Evolutionary conservation across 495 filamentous ascomycete genomes (phyloP).

Genomic region (Delitschia confertaspora): DNA sequence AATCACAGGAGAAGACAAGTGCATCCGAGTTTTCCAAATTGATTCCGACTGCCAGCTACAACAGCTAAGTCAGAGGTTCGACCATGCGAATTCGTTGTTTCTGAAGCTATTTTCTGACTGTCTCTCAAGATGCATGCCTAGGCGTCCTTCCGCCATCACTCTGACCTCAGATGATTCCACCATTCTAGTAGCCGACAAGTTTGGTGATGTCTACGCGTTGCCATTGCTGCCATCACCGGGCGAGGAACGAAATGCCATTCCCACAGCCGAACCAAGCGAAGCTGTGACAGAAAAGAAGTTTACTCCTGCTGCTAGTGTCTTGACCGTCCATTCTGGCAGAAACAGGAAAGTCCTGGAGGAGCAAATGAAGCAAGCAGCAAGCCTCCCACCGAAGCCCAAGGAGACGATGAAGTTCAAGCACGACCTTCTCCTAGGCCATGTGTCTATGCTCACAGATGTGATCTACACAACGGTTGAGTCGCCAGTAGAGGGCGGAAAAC

Average conservation of each 20-base stretch:
- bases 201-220: constrained; percentile 89
- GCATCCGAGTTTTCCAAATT: constrained; percentile 69
- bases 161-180: constrained; percentile 57
- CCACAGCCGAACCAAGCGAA: constrained; percentile 12
- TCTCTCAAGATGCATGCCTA: constrained; percentile 67
- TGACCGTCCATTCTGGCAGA: constrained; percentile 75
- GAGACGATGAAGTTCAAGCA: constrained; percentile 53
- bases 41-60: constrained; percentile 50
- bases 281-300: constrained; percentile 33
- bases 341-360: constrained; percentile 68
- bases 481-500: constrained; percentile 12
- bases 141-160: constrained; percentile 67
- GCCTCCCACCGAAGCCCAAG: constrained; percentile 36
- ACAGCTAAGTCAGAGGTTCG: constrained; percentile 65
- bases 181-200: constrained; percentile 83
- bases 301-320: constrained; percentile 53
- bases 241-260: constrained; percentile 16
- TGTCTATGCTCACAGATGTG: constrained; percentile 82
- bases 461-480: constrained; percentile 38
- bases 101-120: neutral
- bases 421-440: constrained; percentile 76
- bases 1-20: constrained; percentile 83
- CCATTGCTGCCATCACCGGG: constrained; percentile 53
- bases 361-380: constrained; percentile 48
- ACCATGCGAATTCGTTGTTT: neutral